Conservation (phyloP, 2,329 filamentous ascomycete species). For the Colletotrichum endophyticum region DNA sequence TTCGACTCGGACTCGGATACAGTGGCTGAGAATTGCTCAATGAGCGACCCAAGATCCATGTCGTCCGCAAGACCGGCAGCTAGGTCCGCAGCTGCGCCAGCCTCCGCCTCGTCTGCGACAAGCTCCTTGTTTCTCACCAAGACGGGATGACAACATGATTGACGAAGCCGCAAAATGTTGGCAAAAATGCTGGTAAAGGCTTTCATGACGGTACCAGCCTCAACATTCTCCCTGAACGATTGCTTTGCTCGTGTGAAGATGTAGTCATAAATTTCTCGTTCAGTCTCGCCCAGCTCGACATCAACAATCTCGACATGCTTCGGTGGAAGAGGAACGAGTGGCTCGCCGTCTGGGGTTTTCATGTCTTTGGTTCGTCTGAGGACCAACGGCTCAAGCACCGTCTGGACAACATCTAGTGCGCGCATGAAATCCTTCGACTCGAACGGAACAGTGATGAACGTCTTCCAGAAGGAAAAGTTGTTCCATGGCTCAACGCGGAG, state of each 20-base stretch:
- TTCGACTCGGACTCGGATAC: constrained; percentile 63
- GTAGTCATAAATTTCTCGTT: constrained; percentile 91
- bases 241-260: constrained; percentile 84
- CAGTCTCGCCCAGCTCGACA: constrained; percentile 82
- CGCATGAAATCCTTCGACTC: constrained; percentile 94
- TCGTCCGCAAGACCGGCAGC: constrained; percentile 87
- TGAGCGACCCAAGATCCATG: constrained; percentile 90
- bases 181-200: constrained; percentile 97
- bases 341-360: constrained; percentile 84
- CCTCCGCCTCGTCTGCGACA: constrained; percentile 87
- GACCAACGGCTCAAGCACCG: constrained; percentile 93
- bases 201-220: constrained; percentile 91
- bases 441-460: constrained; percentile 96
- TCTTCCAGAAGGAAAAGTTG: constrained; percentile 99
- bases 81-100: constrained; percentile 77
- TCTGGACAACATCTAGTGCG: constrained; percentile 95
- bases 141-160: constrained; percentile 92
- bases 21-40: constrained; percentile 79
- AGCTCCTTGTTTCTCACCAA: constrained; percentile 85
- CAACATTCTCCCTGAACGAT: constrained; percentile 84
- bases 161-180: constrained; percentile 89
- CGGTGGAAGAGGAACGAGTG: constrained; percentile 79
- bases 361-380: constrained; percentile 96
- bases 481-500: constrained; percentile 96
- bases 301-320: constrained; percentile 86